These are phyloP conservation scores for Ophiostoma piceae DNA, from an alignment of 2,329 filamentous ascomycete species.

Conservation along the genomic window DNA sequence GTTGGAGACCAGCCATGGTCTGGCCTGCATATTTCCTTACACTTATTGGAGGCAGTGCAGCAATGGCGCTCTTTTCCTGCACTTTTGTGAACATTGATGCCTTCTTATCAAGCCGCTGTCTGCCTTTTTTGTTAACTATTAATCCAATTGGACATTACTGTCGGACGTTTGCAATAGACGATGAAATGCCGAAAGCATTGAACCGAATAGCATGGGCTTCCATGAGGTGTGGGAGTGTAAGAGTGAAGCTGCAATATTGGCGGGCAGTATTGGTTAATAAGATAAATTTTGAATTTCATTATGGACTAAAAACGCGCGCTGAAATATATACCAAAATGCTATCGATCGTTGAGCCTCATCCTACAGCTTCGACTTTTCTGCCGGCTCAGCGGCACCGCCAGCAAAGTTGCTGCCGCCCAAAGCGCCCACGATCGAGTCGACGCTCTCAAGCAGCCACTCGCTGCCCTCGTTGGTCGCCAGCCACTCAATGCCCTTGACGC, in stretches of 20 bases:
- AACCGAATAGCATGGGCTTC: too few species aligned
- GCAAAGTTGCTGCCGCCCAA: slow-evolving; percentile 33
- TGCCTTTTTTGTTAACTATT: too few species aligned
- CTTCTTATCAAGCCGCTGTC: too few species aligned
- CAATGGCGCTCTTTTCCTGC: not conserved
- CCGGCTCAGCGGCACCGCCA: not conserved
- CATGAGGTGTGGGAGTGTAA: too few species aligned
- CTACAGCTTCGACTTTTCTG: slow-evolving; percentile 24
- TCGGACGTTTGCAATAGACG: too few species aligned
- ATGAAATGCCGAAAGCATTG: too few species aligned
- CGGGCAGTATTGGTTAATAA: too few species aligned
- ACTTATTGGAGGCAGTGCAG: not conserved
- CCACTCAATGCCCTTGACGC: slow-evolving; percentile 52
- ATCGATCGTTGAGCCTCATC: not conserved
- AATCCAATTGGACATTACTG: too few species aligned
- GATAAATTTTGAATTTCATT: not conserved
- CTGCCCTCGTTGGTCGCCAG: slow-evolving; percentile 61
- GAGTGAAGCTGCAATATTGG: too few species aligned
- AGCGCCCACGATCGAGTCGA: slow-evolving; percentile 54
- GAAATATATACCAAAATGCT: not conserved
- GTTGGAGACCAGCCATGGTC: not conserved
- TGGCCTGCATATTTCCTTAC: not conserved
- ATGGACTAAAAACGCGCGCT: not conserved
- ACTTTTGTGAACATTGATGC: not conserved
- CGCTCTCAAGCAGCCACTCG: slow-evolving; percentile 56